Conservation (phyloP, 2,329 filamentous ascomycete species). For the Coniochaeta pulveracea region DNA sequence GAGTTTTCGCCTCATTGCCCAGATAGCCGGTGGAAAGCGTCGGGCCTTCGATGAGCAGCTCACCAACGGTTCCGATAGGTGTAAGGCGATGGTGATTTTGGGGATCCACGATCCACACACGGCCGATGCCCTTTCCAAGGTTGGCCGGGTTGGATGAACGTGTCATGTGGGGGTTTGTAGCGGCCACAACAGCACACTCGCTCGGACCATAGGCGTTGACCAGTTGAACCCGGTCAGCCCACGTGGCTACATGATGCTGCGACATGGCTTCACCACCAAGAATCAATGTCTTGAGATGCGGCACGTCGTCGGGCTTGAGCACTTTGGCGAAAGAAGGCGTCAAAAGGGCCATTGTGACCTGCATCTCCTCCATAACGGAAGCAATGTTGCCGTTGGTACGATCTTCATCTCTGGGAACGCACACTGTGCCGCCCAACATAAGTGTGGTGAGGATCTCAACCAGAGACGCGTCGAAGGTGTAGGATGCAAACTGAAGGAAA, state of each 20-base stretch:
- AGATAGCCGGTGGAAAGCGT: conserved; percentile 28
- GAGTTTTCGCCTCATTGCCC: conserved; percentile 25
- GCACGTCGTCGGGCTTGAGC: background rate
- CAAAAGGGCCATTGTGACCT: background rate
- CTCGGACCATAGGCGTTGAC: conserved; percentile 14
- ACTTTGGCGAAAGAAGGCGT: background rate
- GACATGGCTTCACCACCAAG: background rate
- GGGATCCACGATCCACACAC: conserved; percentile 12
- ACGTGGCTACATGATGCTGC: background rate
- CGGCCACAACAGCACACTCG: conserved; percentile 5
- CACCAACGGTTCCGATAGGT: conserved; percentile 16
- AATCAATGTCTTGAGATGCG: conserved; percentile 1
- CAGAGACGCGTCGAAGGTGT: conserved; percentile 26
- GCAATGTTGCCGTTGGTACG: conserved; percentile 12
- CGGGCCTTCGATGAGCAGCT: conserved; percentile 18
- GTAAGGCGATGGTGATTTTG: conserved; percentile 11
- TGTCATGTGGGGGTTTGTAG: background rate
- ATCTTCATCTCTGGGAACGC: conserved; percentile 25
- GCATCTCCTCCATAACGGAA: background rate
- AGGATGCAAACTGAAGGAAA: conserved; percentile 16
- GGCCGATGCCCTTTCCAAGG: background rate
- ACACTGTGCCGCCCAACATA: conserved; percentile 24
- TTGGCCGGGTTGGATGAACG: background rate
- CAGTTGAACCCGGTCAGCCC: conserved; percentile 3
- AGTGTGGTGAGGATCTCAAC: conserved; percentile 24